Conservation (phyloP, 768 basidiomycete species). For the Lepiota brunneoincarnata region DNA sequence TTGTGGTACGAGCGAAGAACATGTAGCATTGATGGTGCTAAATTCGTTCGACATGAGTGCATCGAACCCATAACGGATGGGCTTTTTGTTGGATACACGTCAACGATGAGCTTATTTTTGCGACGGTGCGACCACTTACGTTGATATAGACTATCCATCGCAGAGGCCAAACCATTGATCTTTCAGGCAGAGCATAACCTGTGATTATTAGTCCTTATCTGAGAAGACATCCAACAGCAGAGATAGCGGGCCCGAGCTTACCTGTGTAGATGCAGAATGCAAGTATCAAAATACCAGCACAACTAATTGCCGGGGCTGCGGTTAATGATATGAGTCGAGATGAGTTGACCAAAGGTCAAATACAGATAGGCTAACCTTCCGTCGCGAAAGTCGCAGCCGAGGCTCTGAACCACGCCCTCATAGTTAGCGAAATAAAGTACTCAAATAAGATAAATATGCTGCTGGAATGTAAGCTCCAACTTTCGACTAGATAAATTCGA, state of each 20-base stretch:
- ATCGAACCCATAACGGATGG: conserved; percentile 50
- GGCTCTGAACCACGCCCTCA: conserved; percentile 77
- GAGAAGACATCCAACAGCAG: no score
- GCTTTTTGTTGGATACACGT: conserved; percentile 4
- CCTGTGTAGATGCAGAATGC: conserved; percentile 31
- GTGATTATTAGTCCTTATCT: not conserved
- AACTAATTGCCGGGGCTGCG: conserved; percentile 60
- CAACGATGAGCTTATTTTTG: conserved; percentile 8
- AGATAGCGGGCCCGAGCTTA: conserved; percentile 6
- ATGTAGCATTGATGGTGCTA: conserved; percentile 59
- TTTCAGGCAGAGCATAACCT: conserved; percentile 47
- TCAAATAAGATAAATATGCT: conserved; percentile 61
- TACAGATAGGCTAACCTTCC: conserved; percentile 58
- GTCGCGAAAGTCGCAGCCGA: conserved; percentile 59
- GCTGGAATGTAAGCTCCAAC: not conserved
- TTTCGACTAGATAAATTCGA: no score
- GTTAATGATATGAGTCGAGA: no score
- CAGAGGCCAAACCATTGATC: conserved; percentile 66
- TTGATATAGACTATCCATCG: conserved; percentile 69
- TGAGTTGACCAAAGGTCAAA: no score
- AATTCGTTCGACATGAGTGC: conserved; percentile 81
- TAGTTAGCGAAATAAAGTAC: conserved; percentile 55
- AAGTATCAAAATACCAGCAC: conserved; percentile 43
- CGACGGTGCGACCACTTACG: conserved; percentile 29
- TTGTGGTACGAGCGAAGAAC: conserved; percentile 55